Base-by-base conservation (phyloP, 306 rosid species). In the Cucurbita ficifolia region DNA sequence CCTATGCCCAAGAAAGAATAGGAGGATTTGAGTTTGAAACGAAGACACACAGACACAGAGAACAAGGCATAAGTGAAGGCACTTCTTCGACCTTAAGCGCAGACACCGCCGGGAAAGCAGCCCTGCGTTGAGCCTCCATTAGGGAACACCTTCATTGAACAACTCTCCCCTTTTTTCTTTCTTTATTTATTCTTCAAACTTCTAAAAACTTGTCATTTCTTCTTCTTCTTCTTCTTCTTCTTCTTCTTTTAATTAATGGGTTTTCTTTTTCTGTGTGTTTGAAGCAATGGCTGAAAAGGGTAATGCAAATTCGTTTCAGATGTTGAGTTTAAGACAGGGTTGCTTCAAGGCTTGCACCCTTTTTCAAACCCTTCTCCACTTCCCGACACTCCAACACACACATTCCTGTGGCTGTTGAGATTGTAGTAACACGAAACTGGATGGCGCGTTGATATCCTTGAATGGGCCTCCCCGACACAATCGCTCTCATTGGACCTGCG, bases 21-120 rank as follows among this genome's bases (percentile, higher is more conserved):
- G 77, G 79, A 81, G 84, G 76, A 84, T 92, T 92, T 92, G 29
- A 53, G 7, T 55, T 50, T 49, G 6, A 12, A 5, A 12, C 5
- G 4, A 46, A n/a, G 19, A 36, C 38, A 62, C 10, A 35, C 39
- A 69, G 17, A 24, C 59, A 48, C 57, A 70, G 4, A 50, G 72
- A 45, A 29, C 45, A 49, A 29, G 16, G 74, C 58, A 70, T 13
- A 70, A 29, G 8, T 49, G 4, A 70, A 70, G 45, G 42, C 5
- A 8, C 38, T 18, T 46, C 9, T 29, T 69, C 79, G 78, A 70
- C 61, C 78, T 69, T 76, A 90, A 85, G 85, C 90, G 94, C 90
- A 83, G 89, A 93, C 98, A 93, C 90, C 96, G 98, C 92, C 98
- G 92, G 94, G 73, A 83, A 90, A 87, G 85, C 76, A 86, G 93